Conservation (phyloP, 2,329 filamentous ascomycete genomes). For the Emmonsia crescens region DNA sequence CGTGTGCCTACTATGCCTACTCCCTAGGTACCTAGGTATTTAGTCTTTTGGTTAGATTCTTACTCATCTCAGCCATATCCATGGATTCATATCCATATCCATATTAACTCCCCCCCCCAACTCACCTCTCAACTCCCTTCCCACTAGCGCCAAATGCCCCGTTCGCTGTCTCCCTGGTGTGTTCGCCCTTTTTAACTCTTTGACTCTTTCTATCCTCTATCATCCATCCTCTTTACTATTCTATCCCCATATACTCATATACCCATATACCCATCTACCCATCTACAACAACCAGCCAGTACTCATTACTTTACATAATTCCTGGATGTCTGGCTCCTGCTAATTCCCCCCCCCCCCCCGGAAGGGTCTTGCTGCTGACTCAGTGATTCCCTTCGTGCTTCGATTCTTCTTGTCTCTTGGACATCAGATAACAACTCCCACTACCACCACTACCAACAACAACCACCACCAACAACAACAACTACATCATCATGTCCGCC, state of each 20-base stretch:
- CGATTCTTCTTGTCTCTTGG: too few species aligned
- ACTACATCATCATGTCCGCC: slow-evolving; percentile 44
- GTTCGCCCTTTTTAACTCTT: slow-evolving; percentile 9
- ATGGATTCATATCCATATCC: too few species aligned
- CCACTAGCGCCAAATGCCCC: slow-evolving; percentile 16
- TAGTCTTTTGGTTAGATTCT: too few species aligned
- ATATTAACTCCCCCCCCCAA: too few species aligned
- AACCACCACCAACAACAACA: too few species aligned
- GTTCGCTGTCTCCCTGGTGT: slow-evolving; percentile 7
- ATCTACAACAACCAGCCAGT: too few species aligned
- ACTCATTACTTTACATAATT: not conserved
- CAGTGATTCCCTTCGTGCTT: not conserved
- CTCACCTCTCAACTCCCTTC: slow-evolving; percentile 15
- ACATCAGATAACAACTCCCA: too few species aligned
- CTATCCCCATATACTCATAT: slow-evolving; percentile 3
- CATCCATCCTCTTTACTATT: slow-evolving; percentile 1
- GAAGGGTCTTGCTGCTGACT: not conserved
- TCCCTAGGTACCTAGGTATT: too few species aligned
- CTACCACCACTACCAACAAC: too few species aligned
- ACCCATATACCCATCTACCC: slow-evolving; percentile 9
- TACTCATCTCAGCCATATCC: not conserved
- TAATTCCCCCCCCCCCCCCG: not conserved
- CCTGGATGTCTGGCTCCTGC: not conserved
- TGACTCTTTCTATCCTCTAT: slow-evolving; percentile 5
- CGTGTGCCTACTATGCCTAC: too few species aligned